A percentile compares a stretch with the other conserved stretches of the same genome.
These are phyloP conservation scores for Tylopilus rubrobrunneus DNA, from an alignment of 768 basidiomycete species.

Conservation along the genomic window DNA sequence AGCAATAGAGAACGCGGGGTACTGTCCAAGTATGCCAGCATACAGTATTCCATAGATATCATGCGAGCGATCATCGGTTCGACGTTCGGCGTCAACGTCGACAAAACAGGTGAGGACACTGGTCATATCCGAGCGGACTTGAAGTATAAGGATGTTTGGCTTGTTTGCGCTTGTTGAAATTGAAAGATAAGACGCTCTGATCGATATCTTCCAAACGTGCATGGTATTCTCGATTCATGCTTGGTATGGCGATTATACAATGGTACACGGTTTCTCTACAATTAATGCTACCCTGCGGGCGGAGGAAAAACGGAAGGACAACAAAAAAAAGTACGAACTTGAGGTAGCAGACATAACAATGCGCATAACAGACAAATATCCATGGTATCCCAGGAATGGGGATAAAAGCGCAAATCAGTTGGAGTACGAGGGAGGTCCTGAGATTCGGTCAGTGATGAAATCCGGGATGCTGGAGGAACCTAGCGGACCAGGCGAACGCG, in stretches of 20 bases:
- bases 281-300: slow-evolving; percentile 7
- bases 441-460: slow-evolving; percentile 4
- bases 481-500: slow-evolving; percentile 56
- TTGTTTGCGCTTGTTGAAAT: too few species aligned
- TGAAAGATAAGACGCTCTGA: too few species aligned
- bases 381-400: slow-evolving; percentile 5
- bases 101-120: too few species aligned
- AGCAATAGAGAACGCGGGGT: too few species aligned
- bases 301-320: slow-evolving; percentile 2
- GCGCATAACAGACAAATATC: slow-evolving; percentile 1
- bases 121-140: too few species aligned
- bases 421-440: slow-evolving; percentile 42
- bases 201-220: not conserved
- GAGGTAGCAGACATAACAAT: not conserved
- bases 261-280: slow-evolving; percentile 20
- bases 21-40: too few species aligned
- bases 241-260: slow-evolving; percentile 14
- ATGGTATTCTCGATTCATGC: slow-evolving; percentile 7
- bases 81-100: too few species aligned
- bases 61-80: not conserved
- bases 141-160: too few species aligned
- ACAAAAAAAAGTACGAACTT: not conserved
- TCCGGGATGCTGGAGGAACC: not conserved
- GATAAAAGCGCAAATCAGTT: slow-evolving; percentile 14
- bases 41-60: not conserved